Conservation (phyloP, 2,329 filamentous ascomycete species). For the Beauveria medogensis region DNA sequence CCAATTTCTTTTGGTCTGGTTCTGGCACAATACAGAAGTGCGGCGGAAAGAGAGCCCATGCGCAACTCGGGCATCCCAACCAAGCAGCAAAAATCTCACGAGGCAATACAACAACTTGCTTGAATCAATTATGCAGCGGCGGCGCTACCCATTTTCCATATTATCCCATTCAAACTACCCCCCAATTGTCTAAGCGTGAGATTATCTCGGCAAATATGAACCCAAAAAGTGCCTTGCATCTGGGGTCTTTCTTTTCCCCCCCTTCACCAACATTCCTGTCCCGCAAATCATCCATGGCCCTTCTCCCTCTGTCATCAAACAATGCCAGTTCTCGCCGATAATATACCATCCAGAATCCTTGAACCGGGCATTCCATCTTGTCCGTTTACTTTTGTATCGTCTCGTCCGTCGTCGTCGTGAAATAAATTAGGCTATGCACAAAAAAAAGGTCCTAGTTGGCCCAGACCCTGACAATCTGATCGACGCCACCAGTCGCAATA, state of each 20-base stretch:
- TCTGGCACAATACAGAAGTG: too few species aligned
- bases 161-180: slow-evolving; percentile 7
- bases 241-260: not conserved
- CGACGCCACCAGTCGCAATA: slow-evolving; percentile 77
- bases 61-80: too few species aligned
- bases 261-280: not conserved
- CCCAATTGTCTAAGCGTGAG: slow-evolving; percentile 8
- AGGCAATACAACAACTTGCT: not conserved
- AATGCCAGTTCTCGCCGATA: not conserved
- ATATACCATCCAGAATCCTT: not conserved
- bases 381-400: not conserved
- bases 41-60: too few species aligned
- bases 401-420: not conserved
- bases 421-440: not conserved
- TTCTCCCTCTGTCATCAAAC: not conserved
- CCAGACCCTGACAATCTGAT: slow-evolving; percentile 71
- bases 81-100: not conserved
- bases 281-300: not conserved
- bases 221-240: slow-evolving; percentile 4
- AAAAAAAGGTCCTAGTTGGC: slow-evolving; percentile 36
- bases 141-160: not conserved
- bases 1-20: too few species aligned
- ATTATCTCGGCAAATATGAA: slow-evolving; percentile 11
- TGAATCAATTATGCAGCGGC: not conserved
- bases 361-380: not conserved